Conservation (phyloP, 768 basidiomycete species). For the Dendrothele bispora region DNA sequence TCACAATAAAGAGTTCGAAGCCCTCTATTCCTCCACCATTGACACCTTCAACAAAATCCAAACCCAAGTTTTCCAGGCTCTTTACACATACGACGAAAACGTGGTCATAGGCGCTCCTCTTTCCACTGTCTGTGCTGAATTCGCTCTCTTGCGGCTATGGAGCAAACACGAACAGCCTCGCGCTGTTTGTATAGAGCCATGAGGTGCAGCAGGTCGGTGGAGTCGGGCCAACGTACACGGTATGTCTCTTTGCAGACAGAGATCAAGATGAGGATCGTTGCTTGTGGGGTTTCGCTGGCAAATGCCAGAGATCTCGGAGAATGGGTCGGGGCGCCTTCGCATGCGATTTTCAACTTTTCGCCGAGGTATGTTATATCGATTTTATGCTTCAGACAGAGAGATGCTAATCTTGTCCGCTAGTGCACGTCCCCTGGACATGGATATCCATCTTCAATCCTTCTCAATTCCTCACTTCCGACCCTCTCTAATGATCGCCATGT, state of each 20-base stretch:
- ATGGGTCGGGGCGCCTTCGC: conserved; percentile 94
- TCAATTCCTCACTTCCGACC: conserved; percentile 98
- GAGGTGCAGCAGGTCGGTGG: conserved; percentile 95
- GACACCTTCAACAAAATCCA: conserved; percentile 97
- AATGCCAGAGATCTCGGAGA: conserved; percentile 96
- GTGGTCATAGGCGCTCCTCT: conserved; percentile 98
- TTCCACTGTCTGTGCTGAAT: conserved; percentile 97
- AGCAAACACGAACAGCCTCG: conserved; percentile 67
- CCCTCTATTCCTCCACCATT: conserved; percentile 73
- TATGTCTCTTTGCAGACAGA: conserved; percentile 95
- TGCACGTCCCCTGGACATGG: conserved; percentile 95
- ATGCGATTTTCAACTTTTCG: conserved; percentile 97
- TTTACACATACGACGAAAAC: conserved; percentile 96
- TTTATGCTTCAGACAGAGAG: no score
- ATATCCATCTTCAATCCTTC: conserved; percentile 96
- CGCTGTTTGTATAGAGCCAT: conserved; percentile 95
- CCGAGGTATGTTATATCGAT: conserved; percentile 57
- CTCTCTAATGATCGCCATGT: conserved; percentile 98
- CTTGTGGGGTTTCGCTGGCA: conserved; percentile 91
- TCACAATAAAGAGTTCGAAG: conserved; percentile 91
- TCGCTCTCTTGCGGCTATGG: conserved; percentile 94
- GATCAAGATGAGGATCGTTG: conserved; percentile 90
- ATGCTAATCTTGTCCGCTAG: conserved; percentile 36
- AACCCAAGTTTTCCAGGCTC: conserved; percentile 97
- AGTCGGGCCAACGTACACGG: conserved; percentile 94